Conservation (phyloP, 2,329 filamentous ascomycete species). For the Emmonsiellopsis sp. region DNA sequence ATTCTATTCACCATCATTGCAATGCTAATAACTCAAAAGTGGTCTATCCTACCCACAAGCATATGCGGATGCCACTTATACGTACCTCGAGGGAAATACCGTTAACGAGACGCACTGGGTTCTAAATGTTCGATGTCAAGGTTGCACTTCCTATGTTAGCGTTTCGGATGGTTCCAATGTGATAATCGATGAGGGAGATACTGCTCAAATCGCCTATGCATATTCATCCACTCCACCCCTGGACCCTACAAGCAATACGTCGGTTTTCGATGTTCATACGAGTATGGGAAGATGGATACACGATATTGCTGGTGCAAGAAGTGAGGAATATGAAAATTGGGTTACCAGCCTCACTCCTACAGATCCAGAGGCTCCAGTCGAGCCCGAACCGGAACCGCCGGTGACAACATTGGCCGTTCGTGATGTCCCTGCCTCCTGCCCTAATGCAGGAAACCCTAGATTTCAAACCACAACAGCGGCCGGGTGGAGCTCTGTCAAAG, state of each 20-base stretch:
- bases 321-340: background rate
- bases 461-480: background rate
- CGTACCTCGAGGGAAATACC: conserved; percentile 22
- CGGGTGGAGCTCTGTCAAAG: conserved; percentile 27
- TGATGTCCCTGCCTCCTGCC: background rate
- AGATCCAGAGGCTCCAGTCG: background rate
- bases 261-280: conserved; percentile 22
- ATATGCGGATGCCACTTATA: conserved; percentile 1
- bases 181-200: background rate
- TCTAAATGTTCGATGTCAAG: conserved; percentile 21
- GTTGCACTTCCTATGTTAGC: conserved; percentile 12
- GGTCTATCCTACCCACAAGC: background rate
- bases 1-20: background rate
- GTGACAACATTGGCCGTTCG: background rate
- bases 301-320: conserved; percentile 14
- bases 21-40: background rate
- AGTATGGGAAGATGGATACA: conserved; percentile 20
- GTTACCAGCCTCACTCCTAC: background rate
- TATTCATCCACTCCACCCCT: conserved; percentile 13
- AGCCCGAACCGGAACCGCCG: background rate
- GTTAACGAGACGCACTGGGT: conserved; percentile 24
- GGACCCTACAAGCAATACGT: conserved; percentile 21
- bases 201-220: conserved; percentile 19
- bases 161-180: background rate
- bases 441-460: background rate